Evolutionary conservation across 495 filamentous ascomycete species (phyloP), one percentile per base, ranked within the genome.

Genomic region (Penicillium ochrochloron): DNA sequence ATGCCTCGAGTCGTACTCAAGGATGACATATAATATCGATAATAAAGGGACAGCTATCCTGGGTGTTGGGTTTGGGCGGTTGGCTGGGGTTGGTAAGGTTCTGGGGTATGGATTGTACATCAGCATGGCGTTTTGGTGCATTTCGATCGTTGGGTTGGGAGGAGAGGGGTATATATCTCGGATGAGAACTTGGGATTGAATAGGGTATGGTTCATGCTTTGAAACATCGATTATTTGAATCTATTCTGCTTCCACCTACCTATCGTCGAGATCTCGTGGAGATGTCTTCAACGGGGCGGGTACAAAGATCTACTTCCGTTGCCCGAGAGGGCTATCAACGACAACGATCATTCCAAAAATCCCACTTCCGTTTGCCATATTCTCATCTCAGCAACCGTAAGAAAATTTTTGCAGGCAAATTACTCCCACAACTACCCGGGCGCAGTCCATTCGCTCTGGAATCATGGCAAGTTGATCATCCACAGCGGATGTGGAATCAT

Each of bases 1-100:
- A 46, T 67, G 17, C 65, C 65, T 8, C 61, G 65, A 4, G 65
- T 60, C 7, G 11, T 63, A 21, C 34, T 56, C 4, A 51, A 44
- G 31, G 57, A 57, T n/a, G 31, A 56, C 27, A 39, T 62, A 62
- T 56, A 27, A 35, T 27, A 37, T 23, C 15, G 34, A 5, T 3
- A 42, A 25, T 23, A 34, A 15, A 21, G 8, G n/a, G 17, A 44
- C 5, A 19, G 5, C 5, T 44, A 19, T 44, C 19, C 8, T 44
- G 17, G n/a, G n/a, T 44, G 42, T 44, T 44, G 1, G 8, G 31
- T 33, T 44, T 21, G 19, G 6, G 42, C 15, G 17, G 17, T 44
- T 44, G 17, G 39, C 6, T 15, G 39, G 14, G 39, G 39, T 42
- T 44, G 10, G 10, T n/a, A n/a, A n/a, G n/a, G n/a, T 10, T 25